Base-by-base conservation (phyloP, 257 asterid species). In the Oldenlandia corymbosa region DNA sequence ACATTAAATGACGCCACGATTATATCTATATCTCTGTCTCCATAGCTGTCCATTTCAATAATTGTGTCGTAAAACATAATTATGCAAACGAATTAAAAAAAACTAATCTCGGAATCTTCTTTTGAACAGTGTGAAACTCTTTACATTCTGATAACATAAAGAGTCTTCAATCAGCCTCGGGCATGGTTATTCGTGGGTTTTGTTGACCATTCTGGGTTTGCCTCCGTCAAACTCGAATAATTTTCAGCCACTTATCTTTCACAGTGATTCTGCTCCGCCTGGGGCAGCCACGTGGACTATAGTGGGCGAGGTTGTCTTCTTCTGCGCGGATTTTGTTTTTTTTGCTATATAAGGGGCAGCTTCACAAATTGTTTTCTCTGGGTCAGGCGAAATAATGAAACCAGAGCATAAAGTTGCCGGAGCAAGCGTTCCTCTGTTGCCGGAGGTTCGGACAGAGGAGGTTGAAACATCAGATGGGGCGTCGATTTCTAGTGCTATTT, bases 401-500 rank as follows among this genome's bases (percentile, higher is more conserved):
- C 17, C 70, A 0, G 81, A 71, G 65, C 55, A 50, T 60, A 78
- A 71, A 53, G 84, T 61, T 5, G 56, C 34, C 30, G 85, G 80
- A 64, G 79, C 61, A 67, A 52, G 53, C 52, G 82, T 79, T 66
- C 91, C 94, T 20, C 76, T 91, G 13, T 81, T 84, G 57, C 87
- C 86, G 2, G 73, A 73, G 68, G 65, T 60, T 32, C 74, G 60
- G 62, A 65, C 69, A 3, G 42, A 10, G 7, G 67, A 53, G 32
- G 73, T 67, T 50, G 69, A 62, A 31, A 49, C 63, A 8, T 30
- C 76, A 0, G 57, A 59, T 28, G 88, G 93, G n/a, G 95, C 91
- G 39, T 80, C 96, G 42, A 71, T 90, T 50, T 78, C 80, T 5
- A 95, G 99, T 13, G 99, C 97, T 0, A 74, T 87, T 56, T 93